Conservation (phyloP, 257 asterid species). For the Solanum piurae region DNA sequence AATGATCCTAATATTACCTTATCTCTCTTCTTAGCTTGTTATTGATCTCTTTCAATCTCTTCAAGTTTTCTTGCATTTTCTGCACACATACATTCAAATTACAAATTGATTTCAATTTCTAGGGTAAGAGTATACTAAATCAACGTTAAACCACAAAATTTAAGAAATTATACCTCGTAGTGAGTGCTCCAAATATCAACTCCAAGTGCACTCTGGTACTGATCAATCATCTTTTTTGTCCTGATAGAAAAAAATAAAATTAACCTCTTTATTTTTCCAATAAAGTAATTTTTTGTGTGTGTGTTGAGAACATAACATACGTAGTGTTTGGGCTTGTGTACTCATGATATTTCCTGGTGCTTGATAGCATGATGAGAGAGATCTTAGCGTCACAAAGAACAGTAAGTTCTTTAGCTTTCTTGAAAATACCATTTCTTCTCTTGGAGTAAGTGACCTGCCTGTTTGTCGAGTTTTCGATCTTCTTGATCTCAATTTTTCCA, state of each 20-base stretch:
- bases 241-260: background rate
- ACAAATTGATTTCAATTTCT: background rate
- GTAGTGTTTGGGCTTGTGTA: constrained; percentile 37
- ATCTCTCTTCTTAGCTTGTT: constrained; percentile 28
- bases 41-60: constrained; percentile 30
- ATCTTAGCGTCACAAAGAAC: constrained; percentile 56
- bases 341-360: constrained; percentile 31
- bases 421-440: constrained; percentile 45
- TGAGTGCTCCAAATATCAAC: constrained; percentile 54
- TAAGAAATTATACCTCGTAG: constrained; percentile 26
- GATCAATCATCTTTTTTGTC: constrained; percentile 32
- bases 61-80: constrained; percentile 48
- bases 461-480: constrained; percentile 34
- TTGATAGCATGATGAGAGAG: constrained; percentile 39
- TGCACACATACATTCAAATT: background rate
- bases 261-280: background rate
- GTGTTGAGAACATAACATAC: constrained; percentile 17
- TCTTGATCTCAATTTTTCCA: constrained; percentile 43
- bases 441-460: constrained; percentile 46
- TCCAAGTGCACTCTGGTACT: constrained; percentile 33
- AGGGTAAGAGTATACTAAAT: background rate
- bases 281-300: background rate
- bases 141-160: background rate
- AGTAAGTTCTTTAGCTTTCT: constrained; percentile 48
- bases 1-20: constrained; percentile 10